A percentile compares a stretch with the other conserved stretches of the same genome.
These are phyloP conservation scores for Cetraspora pellucida DNA, from an alignment of 192 early-diverging fungal species.

Conservation along the genomic window DNA sequence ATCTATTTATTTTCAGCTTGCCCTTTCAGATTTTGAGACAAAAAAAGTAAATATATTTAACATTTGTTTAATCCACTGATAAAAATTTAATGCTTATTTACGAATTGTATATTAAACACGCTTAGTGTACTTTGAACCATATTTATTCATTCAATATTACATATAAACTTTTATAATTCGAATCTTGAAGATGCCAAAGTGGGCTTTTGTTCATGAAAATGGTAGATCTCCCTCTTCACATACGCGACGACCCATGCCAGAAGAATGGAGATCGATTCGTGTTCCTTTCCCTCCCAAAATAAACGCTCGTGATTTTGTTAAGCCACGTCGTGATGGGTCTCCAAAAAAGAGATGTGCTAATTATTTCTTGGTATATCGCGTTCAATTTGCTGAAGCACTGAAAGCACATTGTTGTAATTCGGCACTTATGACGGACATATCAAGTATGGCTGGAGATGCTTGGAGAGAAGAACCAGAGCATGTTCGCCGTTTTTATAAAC, in stretches of 20 bases:
- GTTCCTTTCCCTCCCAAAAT: not conserved
- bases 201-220: not conserved
- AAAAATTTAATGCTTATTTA: no score
- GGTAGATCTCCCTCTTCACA: not conserved
- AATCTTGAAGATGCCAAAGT: conserved; percentile 1
- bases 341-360: conserved; percentile 6
- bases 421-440: not conserved
- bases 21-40: no score
- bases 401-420: not conserved
- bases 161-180: no score
- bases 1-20: no score
- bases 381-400: conserved; percentile 4
- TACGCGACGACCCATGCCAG: not conserved
- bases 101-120: no score
- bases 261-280: not conserved
- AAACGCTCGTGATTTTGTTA: not conserved
- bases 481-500: not conserved
- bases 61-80: no score
- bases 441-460: not conserved
- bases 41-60: no score
- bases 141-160: no score
- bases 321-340: not conserved
- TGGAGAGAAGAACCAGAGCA: not conserved
- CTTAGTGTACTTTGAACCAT: no score
- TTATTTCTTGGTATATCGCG: conserved; percentile 2